Base-by-base conservation (phyloP, 2,329 filamentous ascomycete genomes). In the Aspergillus uvarum region DNA sequence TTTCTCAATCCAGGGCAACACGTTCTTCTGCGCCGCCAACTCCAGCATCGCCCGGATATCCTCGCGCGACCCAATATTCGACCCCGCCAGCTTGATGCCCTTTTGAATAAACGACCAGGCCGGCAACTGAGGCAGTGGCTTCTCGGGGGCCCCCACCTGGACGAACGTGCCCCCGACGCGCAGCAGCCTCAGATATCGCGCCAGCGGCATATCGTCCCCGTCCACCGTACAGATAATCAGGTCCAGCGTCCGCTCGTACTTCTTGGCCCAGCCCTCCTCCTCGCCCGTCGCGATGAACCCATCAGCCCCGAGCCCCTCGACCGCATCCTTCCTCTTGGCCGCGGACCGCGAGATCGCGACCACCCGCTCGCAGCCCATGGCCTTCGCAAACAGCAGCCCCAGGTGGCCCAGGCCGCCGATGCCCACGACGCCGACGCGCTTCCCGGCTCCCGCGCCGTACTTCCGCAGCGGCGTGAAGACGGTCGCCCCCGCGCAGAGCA, bases 401-500 rank as follows among this genome's bases (percentile, higher is more conserved):
- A 92, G 86, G 71, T 94, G 89, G 0, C 90, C 89, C 0, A 92
- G 76, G 0, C 90, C 89, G 6, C 90, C 90, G 12, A 93, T 80
- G 6, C 90, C 89, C 12, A 91, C 79, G 56, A 94, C 84, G 0
- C 86, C 90, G 0, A 94, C 88, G 4, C 77, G 81, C 73, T 89
- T 90, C 4, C 89, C 90, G 0, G 88, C 87, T 0, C 90, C 90
- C 35, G 85, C 82, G 1, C 85, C 85, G 38, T 89, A 86, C 29
- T 87, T 82, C 53, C 83, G 82, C 16, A 95, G 76, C 0, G 91
- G 90, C 4, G 84, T 83, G 71, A 85, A 95, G 0, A 88, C 83
- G 0, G 91, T 95, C 55, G 94, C 82, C 1, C 91, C 91, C 1
- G 87, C 91, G 70, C 91, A 94, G 29, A 94, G 81, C 79, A 95